Conservation (phyloP, 331 rosid genomes). For the Malus hybrid region DNA sequence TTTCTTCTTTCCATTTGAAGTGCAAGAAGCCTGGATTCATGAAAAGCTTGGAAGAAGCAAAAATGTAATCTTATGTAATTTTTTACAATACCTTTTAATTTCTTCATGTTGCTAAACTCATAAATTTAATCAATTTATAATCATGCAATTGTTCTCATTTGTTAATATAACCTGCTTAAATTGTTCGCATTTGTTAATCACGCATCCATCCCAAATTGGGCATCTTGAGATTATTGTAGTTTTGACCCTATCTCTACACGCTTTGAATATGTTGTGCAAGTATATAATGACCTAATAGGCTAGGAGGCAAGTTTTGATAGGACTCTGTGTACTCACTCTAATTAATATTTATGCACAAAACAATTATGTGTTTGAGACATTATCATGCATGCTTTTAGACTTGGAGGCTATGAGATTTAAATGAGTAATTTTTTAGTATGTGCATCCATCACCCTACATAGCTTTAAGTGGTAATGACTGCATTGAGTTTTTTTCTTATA, state of each 20-base stretch:
- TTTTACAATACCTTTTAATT: neutral
- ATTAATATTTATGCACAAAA: neutral
- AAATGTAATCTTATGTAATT: slow-evolving; percentile 49
- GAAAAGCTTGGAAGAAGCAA: slow-evolving; percentile 89
- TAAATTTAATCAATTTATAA: neutral
- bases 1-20: slow-evolving; percentile 78
- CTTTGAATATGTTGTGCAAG: neutral
- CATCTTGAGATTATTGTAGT: slow-evolving; percentile 13
- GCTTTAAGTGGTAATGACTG: neutral
- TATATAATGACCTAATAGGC: neutral
- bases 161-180: neutral
- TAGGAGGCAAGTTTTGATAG: neutral
- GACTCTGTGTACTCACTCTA: neutral
- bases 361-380: neutral
- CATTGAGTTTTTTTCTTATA: neutral
- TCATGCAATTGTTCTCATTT: neutral
- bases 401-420: slow-evolving; percentile 7
- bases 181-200: too few species aligned
- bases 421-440: neutral
- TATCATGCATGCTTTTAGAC: neutral
- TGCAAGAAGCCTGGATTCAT: slow-evolving; percentile 76
- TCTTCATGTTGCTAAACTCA: neutral
- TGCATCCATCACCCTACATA: neutral
- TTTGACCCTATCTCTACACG: neutral
- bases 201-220: neutral